Evolutionary conservation across 2,329 filamentous ascomycete genomes (phyloP), one percentile per base, ranked within the genome.

Genomic region (Exophiala lecanii-corni): DNA sequence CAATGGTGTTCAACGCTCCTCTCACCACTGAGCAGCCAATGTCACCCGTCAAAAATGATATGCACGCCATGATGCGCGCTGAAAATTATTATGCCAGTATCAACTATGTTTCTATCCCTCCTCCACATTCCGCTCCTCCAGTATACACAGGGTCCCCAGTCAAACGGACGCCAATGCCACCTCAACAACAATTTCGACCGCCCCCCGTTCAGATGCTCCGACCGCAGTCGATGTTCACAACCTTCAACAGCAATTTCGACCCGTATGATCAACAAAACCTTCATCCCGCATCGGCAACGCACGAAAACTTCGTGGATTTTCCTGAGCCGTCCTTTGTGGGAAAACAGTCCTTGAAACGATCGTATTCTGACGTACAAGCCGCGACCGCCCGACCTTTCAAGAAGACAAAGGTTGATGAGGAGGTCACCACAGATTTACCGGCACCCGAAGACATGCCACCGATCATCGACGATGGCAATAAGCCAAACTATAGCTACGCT

Each of bases 401-500:
- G 71, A 88, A 84, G 66, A 64, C 71, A 35, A 87, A 81, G 61
- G 79, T 84, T 39, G 53, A 51, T 21, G 76, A 80, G 49, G 64
- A 55, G 48, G 58, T 42, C 3, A 47, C 64, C 21, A 66, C 73
- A 45, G 64, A 74, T 17, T 67, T 89, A 3, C 86, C 88, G 3
- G 73, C 82, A 36, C 82, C 82, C 36, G 78, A 84, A 51, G 83
- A 88, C n/a, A 92, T 95, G 70, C 86, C 89, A 4, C 65, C 72
- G 4, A 79, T 96, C 21, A 72, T 83, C 45, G 92, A 97, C 60
- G 88, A 96, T 61, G 91, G 89, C 57, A 73, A 74, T 42, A 97
- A 98, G 63, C 92, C 92, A 4, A 78, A 81, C 4, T 88, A 91
- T 66, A 97, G 89, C 68, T 98, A 98, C 62, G 91, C 92, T 15